Evolutionary conservation across 1,139 yeast genomes (phyloP), one percentile per base, ranked within the genome.

Genomic region (Suhomyces atakaporum): DNA sequence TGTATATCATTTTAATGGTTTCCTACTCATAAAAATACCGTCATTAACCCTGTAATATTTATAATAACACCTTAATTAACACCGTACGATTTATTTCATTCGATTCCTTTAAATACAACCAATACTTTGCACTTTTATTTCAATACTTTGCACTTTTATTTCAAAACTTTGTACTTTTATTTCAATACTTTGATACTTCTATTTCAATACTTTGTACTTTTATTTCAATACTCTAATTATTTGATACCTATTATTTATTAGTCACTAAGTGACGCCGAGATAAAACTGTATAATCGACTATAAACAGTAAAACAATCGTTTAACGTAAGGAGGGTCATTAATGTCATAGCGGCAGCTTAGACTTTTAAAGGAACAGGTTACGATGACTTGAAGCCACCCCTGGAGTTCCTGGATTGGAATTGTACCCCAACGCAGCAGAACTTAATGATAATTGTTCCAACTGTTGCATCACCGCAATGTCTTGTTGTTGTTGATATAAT

Each of bases 371-470:
- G 29, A 53, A 54, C 54, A 47, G 57, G 27, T 49, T 46, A 33
- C 51, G 44, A 31, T 53, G 54, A 29, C 43, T 46, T 9, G 55
- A 40, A 10, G 49, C 32, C 15, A 52, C 49, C 14, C 54, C 52
- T 6, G 73, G 73, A 2, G 62, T 70, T 7, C 73, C 72, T 7
- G 77, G 77, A 37, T 65, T 69, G 8, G 75, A 68, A 40, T 64
- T 64, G 45, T 71, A 73, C 2, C 77, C 77, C 60, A 72, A 52
- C 2, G 77, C 77, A 4, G 75, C 77, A 3, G 77, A 70, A 39
- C 73, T 69, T 41, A 73, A 54, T 2, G 76, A 69, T 33, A 73
- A 56, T 45, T 70, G 75, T 47, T 73, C 77, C 50, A 73, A 67
- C 46, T 72, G 77, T 47, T 67, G 71, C 75, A 72, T 68, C 7